Base-by-base conservation (phyloP, 176 grass and related monocot species). In the Triticum turgidum region DNA sequence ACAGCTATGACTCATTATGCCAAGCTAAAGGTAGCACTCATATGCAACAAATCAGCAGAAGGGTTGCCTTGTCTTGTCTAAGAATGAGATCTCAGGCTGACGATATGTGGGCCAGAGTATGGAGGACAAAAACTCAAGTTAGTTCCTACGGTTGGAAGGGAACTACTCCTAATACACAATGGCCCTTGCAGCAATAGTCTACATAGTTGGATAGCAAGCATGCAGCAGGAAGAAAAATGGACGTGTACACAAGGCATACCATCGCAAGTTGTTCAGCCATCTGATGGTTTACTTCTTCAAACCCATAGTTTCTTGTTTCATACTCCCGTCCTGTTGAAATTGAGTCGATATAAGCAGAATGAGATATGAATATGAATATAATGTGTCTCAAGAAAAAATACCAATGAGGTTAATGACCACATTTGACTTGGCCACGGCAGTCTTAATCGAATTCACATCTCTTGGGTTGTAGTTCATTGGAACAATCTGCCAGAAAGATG, bases 261-360 rank as follows among this genome's bases (percentile, higher is more conserved):
- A 81, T 82, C 34, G 97, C 94, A 91, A 99, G 94, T 83, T 96
- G 94, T 80, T 92, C 89, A 51, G 94, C 90, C 94, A 99, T 94
- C 34, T 65, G 90, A 88, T 94, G 90, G 52, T 99, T 94, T 66
- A 99, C 97, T 92, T 99, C 94, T 68, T 99, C 94, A 52, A 99
- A 99, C 61, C 97, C 93, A 78, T 90, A 99, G 73, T 99, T 99
- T 82, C 97, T 91, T 70, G 97, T 99, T 86, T 99, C 94, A 70
- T 90, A 99, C 42, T 99, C 97, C 41, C 90, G 86, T 66, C 94
- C 97, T 99, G 87, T 82, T 27, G 56, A 89, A 61, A 89, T 35
- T 9, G 6, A 81, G 52, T 27, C 25, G 25, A 29, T 72, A 71
- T 54, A 64, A 14, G 62, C 86, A 85, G 54, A 69, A 13, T 5